Evolutionary conservation across 1,284 basidiomycete genomes (phyloP).

Genomic region (Irpex sp.): DNA sequence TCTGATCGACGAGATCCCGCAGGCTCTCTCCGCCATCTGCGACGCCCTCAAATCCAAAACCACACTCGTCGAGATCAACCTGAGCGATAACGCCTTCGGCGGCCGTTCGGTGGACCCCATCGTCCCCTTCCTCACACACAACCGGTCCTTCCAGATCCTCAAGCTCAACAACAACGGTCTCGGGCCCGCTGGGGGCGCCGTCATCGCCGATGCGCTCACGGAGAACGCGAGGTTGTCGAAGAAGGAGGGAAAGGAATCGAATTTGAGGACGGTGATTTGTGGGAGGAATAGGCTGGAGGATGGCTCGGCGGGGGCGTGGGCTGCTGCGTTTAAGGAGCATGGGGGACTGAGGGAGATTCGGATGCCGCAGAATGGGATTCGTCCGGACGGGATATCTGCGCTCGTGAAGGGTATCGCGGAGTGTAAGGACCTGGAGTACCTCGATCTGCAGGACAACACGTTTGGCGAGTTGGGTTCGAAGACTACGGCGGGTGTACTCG

Average conservation of each 20-base stretch:
- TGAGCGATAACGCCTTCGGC: slow-evolving; percentile 96
- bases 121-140: slow-evolving; percentile 82
- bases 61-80: slow-evolving; percentile 82
- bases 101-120: slow-evolving; percentile 94
- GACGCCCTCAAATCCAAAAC: slow-evolving; percentile 79
- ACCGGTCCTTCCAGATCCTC: slow-evolving; percentile 76
- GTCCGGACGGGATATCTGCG: slow-evolving; percentile 87
- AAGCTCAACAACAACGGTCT: slow-evolving; percentile 97
- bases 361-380: slow-evolving; percentile 96
- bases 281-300: slow-evolving; percentile 94
- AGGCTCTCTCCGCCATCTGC: slow-evolving; percentile 84
- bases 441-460: slow-evolving; percentile 97
- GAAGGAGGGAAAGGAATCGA: slow-evolving; percentile 61
- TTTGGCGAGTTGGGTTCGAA: slow-evolving; percentile 73
- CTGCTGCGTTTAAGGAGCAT: slow-evolving; percentile 84
- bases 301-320: slow-evolving; percentile 82
- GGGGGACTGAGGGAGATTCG: slow-evolving; percentile 78
- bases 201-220: slow-evolving; percentile 82
- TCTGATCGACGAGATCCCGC: slow-evolving; percentile 93
- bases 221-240: slow-evolving; percentile 72
- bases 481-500: slow-evolving; percentile 71
- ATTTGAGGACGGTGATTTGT: slow-evolving; percentile 82
- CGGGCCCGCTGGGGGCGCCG: slow-evolving; percentile 85
- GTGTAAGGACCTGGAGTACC: slow-evolving; percentile 63
- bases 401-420: slow-evolving; percentile 74